Evolutionary conservation across 1,284 basidiomycete genomes (phyloP).

Genomic region (Ceratobasidium sp.): DNA sequence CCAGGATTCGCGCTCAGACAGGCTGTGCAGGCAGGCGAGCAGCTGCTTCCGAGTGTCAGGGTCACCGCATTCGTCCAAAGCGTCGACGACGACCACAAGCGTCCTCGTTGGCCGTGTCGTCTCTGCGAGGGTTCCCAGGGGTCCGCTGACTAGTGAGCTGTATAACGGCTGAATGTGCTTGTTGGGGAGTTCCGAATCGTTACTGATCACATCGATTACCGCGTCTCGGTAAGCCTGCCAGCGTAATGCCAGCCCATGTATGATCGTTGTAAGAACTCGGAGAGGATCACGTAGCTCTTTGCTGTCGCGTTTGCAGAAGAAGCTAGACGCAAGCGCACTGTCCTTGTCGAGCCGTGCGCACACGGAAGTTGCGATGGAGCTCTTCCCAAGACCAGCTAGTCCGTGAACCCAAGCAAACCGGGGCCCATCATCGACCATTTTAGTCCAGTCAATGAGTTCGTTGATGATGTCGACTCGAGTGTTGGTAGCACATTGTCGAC

Average conservation of each 20-base stretch:
- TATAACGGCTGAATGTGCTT: neutral
- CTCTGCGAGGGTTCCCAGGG: conserved; percentile 5
- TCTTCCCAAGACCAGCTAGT: conserved; percentile 22
- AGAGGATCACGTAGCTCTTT: neutral
- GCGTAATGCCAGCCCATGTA: neutral
- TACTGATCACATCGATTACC: neutral
- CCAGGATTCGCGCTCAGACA: neutral
- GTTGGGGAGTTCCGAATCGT: neutral
- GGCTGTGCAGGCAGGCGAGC: neutral
- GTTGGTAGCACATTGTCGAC: neutral
- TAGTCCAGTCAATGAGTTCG: neutral
- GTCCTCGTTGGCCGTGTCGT: neutral
- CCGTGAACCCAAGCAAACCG: conserved; percentile 11
- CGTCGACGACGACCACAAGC: conserved; percentile 42
- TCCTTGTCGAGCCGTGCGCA: conserved; percentile 1
- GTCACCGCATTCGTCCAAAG: conserved; percentile 45
- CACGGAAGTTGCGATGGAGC: conserved; percentile 17
- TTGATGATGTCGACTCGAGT: neutral
- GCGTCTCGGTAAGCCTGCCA: neutral
- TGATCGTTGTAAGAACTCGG: neutral
- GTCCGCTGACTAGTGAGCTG: neutral
- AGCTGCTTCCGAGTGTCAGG: neutral
- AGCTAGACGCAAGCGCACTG: neutral
- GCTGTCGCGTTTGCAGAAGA: conserved; percentile 31
- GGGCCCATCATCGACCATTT: neutral